Conservation (phyloP, 345 rosid genomes). For the Viola odorata region DNA sequence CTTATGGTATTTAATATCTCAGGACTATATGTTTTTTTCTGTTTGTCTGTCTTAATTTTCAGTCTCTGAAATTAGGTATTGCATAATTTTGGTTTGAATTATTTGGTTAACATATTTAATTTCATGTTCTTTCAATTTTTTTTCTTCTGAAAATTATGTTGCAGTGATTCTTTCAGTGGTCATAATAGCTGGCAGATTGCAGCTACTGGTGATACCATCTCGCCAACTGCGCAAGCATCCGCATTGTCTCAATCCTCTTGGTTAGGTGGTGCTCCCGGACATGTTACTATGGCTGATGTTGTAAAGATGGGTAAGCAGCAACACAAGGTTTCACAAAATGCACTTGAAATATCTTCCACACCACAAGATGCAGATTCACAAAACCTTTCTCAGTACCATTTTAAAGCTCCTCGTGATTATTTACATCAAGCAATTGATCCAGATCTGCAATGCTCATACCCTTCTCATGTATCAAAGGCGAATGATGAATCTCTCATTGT, state of each 20-base stretch:
- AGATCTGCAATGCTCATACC: slow-evolving; percentile 11
- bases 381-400: slow-evolving; percentile 5
- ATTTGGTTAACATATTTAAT: not conserved
- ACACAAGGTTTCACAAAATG: slow-evolving; percentile 14
- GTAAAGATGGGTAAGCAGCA: slow-evolving; percentile 30
- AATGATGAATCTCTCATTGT: slow-evolving; percentile 8
- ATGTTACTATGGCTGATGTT: slow-evolving; percentile 39
- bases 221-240: slow-evolving; percentile 21
- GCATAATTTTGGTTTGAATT: not conserved
- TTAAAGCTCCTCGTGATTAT: slow-evolving; percentile 11
- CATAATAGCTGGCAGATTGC: slow-evolving; percentile 25
- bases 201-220: slow-evolving; percentile 19
- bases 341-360: slow-evolving; percentile 18
- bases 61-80: not conserved
- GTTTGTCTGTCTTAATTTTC: too few relatives aligned
- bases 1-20: too few relatives aligned
- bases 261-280: slow-evolving; percentile 24
- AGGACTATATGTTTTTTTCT: too few relatives aligned
- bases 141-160: slow-evolving; percentile 5
- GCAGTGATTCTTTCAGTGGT: slow-evolving; percentile 32
- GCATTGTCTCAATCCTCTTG: slow-evolving; percentile 20
- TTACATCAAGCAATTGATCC: slow-evolving; percentile 11
- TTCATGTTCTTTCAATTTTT: not conserved
- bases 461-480: slow-evolving; percentile 5
- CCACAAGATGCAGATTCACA: slow-evolving; percentile 15